These are phyloP conservation scores for Crithidia mellificae DNA, from an alignment of 208 protist genomes.

Conservation along the genomic window DNA sequence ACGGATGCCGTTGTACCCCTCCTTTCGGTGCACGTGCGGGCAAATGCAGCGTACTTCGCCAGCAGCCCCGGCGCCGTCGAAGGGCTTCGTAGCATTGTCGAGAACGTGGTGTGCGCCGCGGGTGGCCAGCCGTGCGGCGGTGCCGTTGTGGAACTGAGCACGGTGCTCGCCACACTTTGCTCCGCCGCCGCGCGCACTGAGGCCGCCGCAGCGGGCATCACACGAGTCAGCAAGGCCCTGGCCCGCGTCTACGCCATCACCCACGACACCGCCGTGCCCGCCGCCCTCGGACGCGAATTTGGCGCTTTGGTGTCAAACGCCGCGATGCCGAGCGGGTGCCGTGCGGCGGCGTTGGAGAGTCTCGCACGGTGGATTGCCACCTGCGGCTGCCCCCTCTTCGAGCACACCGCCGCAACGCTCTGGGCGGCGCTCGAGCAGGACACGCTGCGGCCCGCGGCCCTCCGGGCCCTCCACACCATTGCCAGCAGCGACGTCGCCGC, in stretches of 20 bases:
- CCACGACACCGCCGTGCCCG: constrained; percentile 11
- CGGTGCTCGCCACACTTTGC: constrained; percentile 20
- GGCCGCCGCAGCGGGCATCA: constrained; percentile 13
- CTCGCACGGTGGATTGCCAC: constrained; percentile 25
- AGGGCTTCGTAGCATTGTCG: constrained; percentile 26
- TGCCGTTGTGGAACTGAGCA: constrained; percentile 14
- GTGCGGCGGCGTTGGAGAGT: constrained; percentile 28
- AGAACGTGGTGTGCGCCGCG: constrained; percentile 8
- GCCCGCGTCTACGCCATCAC: constrained; percentile 21
- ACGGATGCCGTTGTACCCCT: constrained; percentile 18
- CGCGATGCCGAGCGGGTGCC: constrained; percentile 14
- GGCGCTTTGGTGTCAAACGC: constrained; percentile 12
- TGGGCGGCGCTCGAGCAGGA: constrained; percentile 20
- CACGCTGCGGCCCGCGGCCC: constrained; percentile 12
- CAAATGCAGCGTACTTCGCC: constrained; percentile 14
- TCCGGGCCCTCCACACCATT: constrained; percentile 22
- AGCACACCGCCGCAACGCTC: constrained; percentile 6
- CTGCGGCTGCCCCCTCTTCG: constrained; percentile 12
- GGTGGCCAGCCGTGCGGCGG: not conserved
- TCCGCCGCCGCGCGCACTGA: constrained; percentile 5
- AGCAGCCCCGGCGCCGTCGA: constrained; percentile 18
- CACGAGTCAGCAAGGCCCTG: constrained; percentile 24
- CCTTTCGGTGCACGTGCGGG: constrained; percentile 24
- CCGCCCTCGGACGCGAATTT: constrained; percentile 16
- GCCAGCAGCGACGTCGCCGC: constrained; percentile 19